phyloP scores from a whole-genome alignment of 257 asterid species.

The Prunella vulgaris region DNA sequence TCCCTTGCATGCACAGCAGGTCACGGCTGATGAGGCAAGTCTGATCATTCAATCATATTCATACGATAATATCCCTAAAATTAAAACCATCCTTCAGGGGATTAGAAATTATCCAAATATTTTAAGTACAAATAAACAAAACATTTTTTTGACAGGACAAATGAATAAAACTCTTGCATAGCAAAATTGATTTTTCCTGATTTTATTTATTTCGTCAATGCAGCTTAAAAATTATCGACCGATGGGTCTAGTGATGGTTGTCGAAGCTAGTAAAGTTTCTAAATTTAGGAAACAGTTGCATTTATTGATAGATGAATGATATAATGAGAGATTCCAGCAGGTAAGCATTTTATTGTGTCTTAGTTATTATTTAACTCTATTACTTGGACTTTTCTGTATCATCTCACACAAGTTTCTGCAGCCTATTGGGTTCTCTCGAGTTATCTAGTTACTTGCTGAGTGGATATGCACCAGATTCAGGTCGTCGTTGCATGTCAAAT shows the following conservation, averaged over 20 bases:
- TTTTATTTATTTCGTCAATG: conserved; percentile 13
- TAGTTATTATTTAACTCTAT: background rate
- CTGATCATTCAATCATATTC: background rate
- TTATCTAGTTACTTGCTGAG: background rate
- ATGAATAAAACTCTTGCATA: background rate
- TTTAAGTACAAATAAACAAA: too few relatives aligned
- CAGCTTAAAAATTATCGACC: conserved; percentile 70
- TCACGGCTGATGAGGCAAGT: conserved; percentile 64
- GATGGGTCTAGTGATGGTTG: conserved; percentile 76
- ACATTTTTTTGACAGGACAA: too few relatives aligned
- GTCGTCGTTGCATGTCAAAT: conserved; percentile 6
- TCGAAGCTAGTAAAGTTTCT: conserved; percentile 58
- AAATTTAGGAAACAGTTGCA: conserved; percentile 56
- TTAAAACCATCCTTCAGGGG: background rate
- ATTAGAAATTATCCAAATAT: background rate
- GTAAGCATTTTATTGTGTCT: background rate
- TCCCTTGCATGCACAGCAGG: conserved; percentile 56
- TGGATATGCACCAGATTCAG: conserved; percentile 8
- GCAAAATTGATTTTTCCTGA: background rate
- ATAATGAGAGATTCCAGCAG: conserved; percentile 21
- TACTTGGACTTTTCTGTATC: background rate
- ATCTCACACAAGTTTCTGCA: background rate
- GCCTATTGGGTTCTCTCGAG: background rate
- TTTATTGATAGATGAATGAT: conserved; percentile 53
- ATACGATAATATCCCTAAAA: background rate